Evolutionary conservation across 2,329 filamentous ascomycete genomes (phyloP).

Genomic region (Cordyceps cateniannulata): DNA sequence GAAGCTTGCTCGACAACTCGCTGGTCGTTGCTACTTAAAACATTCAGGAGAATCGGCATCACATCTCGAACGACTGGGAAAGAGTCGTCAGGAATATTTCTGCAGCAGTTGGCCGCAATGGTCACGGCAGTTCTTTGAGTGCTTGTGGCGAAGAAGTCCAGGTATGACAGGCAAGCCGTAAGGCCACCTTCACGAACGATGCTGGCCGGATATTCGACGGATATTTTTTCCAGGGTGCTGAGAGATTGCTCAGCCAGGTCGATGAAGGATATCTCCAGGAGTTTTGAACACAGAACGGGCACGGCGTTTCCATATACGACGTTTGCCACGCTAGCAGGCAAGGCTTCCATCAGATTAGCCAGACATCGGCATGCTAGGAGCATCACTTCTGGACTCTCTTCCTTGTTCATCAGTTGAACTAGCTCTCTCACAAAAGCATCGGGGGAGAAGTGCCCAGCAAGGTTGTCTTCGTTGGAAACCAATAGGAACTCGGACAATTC

Average conservation of each 20-base stretch:
- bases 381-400: slow-evolving; percentile 96
- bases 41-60: slow-evolving; percentile 90
- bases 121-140: slow-evolving; percentile 95
- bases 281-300: slow-evolving; percentile 86
- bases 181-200: slow-evolving; percentile 95
- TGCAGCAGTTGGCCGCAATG: slow-evolving; percentile 95
- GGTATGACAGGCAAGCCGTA: slow-evolving; percentile 89
- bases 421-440: slow-evolving; percentile 95
- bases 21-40: slow-evolving; percentile 87
- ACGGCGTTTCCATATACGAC: slow-evolving; percentile 97
- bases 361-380: slow-evolving; percentile 90
- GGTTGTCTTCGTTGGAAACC: slow-evolving; percentile 92
- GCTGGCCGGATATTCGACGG: slow-evolving; percentile 85
- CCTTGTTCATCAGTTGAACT: slow-evolving; percentile 85
- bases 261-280: slow-evolving; percentile 94
- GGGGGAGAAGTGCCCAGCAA: slow-evolving; percentile 89
- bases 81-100: slow-evolving; percentile 90
- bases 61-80: slow-evolving; percentile 89
- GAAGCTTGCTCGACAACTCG: slow-evolving; percentile 96
- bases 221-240: slow-evolving; percentile 96
- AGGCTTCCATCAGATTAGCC: slow-evolving; percentile 94
- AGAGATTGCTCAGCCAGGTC: slow-evolving; percentile 95
- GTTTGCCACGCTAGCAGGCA: slow-evolving; percentile 87
- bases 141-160: slow-evolving; percentile 96
- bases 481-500: slow-evolving; percentile 89